Evolutionary conservation across 2,329 filamentous ascomycete genomes (phyloP), one percentile per base, ranked within the genome.

Genomic region (Lecanicillium sp.): DNA sequence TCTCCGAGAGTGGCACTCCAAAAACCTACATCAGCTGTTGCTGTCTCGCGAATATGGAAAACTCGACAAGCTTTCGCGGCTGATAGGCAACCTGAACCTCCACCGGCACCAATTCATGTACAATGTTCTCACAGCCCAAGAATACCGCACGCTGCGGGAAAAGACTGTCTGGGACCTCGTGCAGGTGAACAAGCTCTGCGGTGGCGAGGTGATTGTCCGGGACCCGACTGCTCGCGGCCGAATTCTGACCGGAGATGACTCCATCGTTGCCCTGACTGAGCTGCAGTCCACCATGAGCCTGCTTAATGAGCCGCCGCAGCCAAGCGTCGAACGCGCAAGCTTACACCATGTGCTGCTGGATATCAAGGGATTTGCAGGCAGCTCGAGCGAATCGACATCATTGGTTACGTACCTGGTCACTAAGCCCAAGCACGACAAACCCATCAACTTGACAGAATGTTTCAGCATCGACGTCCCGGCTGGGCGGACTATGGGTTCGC

Each of bases 231-330:
- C 89, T 55, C 77, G 84, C 20, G 92, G 92, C 8, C 79, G 89
- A 33, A 80, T 97, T 19, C 64, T 98, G 51, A 96, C 89, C 0
- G 87, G 86, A 11, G 84, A 96, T 38, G 92, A 98, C 60, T 95
- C 89, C 1, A 86, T 92, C 4, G 84, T 97, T 19, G 85, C 95
- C 42, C 77, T 96, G 48, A 90, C 90, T 6, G 87, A 81, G 56
- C 68, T 97, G 41, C 94, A 98, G 65, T 94, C 92, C 4, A 78
- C 89, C 55, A 98, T 98, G 92, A 94, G 88, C 60, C 74, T 97
- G 52, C 70, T 98, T 33, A 83, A 95, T 42, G 83, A 86, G 49
- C 78, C 81, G n/a, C 89, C 88, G 0, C 74, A 77, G 15, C 69
- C 77, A 4, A 67, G 76, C 9, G 62, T 77, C 13, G 88, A 87